Evolutionary conservation across 164 flowering plant species (phyloP).

Genomic region (Vitis riparia): DNA sequence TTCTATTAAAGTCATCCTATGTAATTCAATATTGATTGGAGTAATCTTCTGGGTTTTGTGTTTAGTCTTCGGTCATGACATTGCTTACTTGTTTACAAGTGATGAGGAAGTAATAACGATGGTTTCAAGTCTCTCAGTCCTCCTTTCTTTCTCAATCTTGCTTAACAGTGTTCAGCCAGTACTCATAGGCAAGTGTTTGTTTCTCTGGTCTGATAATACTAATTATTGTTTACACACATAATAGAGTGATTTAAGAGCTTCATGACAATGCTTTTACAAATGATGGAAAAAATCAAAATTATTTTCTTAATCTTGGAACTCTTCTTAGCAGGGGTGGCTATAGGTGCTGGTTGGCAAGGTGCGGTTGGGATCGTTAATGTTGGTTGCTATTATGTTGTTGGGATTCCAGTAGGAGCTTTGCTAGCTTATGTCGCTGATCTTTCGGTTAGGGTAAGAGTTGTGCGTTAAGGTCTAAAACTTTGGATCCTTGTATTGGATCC

Average conservation of each 20-base stretch:
- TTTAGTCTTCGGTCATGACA: constrained; percentile 14
- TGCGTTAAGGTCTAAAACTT: too few relatives aligned
- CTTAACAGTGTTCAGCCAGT: constrained; percentile 57
- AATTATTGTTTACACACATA: neutral
- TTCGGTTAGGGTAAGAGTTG: constrained; percentile 33
- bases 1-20: constrained; percentile 15
- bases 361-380: constrained; percentile 41
- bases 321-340: constrained; percentile 12
- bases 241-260: neutral
- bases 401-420: constrained; percentile 42
- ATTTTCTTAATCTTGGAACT: neutral
- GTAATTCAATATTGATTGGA: constrained; percentile 18
- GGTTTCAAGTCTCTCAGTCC: constrained; percentile 35
- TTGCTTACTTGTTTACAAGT: constrained; percentile 42
- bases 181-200: constrained; percentile 27
- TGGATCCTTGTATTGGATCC: too few relatives aligned
- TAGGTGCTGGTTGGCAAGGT: constrained; percentile 48
- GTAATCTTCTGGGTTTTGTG: constrained; percentile 27
- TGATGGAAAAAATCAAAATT: too few relatives aligned
- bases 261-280: too few relatives aligned
- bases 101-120: constrained; percentile 24
- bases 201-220: neutral
- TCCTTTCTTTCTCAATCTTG: constrained; percentile 41
- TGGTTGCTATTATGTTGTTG: constrained; percentile 43
- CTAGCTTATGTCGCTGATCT: constrained; percentile 37